Evolutionary conservation across 805 yeast species (phyloP).

Genomic region (Sporopachydermia quercuum): DNA sequence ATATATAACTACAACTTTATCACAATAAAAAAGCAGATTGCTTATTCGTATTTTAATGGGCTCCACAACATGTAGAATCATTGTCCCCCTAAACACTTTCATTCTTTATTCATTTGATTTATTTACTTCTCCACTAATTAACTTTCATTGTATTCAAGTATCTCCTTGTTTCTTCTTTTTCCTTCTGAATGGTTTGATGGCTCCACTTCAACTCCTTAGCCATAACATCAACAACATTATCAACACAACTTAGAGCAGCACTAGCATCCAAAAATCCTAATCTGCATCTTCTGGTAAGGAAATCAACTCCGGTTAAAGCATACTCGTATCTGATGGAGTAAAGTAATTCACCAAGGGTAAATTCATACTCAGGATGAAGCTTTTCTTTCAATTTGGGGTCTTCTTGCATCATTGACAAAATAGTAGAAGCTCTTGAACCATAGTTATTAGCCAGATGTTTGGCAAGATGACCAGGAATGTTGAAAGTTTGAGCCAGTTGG

Average conservation of each 20-base stretch:
- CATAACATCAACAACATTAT: constrained; percentile 77
- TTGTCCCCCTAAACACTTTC: too few relatives aligned
- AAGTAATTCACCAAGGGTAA: constrained; percentile 79
- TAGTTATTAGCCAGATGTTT: constrained; percentile 73
- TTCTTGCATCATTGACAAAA: constrained; percentile 25
- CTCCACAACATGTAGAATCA: too few relatives aligned
- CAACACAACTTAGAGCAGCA: constrained; percentile 68
- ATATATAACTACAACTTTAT: too few relatives aligned
- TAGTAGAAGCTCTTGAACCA: constrained; percentile 77
- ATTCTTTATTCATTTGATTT: too few relatives aligned
- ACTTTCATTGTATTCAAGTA: background rate
- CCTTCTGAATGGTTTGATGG: constrained; percentile 35
- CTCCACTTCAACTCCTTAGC: constrained; percentile 69
- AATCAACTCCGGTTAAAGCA: constrained; percentile 77
- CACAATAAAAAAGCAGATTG: too few relatives aligned
- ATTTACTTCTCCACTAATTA: too few relatives aligned
- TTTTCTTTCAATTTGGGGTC: constrained; percentile 21
- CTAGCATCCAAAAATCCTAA: constrained; percentile 82
- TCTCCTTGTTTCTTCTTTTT: constrained; percentile 25
- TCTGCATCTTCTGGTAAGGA: constrained; percentile 85
- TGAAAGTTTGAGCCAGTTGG: constrained; percentile 65
- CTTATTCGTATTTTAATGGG: too few relatives aligned
- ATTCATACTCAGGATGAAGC: constrained; percentile 46
- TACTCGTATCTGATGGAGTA: constrained; percentile 76
- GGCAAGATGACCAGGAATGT: constrained; percentile 60